Evolutionary conservation across 768 basidiomycete species (phyloP).

Genomic region (Rhizopogon rudus): DNA sequence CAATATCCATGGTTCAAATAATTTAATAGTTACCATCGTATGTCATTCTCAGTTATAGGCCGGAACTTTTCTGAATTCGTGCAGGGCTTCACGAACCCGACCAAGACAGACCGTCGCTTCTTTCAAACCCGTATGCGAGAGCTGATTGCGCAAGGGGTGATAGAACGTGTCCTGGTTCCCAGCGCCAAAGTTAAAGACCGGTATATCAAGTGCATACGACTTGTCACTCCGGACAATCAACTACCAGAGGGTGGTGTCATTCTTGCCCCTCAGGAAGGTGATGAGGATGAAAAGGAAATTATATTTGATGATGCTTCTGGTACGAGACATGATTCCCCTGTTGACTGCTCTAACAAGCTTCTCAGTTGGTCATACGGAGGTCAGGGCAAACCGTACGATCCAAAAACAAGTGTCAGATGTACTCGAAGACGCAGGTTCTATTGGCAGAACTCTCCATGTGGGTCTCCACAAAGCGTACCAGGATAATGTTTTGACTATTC

Average conservation of each 20-base stretch:
- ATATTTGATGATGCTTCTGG: conserved; percentile 28
- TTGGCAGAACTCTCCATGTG: conserved; percentile 73
- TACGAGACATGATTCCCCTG: conserved; percentile 13
- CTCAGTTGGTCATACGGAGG: conserved; percentile 31
- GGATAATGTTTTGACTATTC: conserved; percentile 4
- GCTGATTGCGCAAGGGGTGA: conserved; percentile 63
- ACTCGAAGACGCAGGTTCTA: conserved; percentile 59
- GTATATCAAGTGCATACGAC: conserved; percentile 60
- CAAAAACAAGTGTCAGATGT: conserved; percentile 78
- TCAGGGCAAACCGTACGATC: conserved; percentile 61
- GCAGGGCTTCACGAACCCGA: conserved; percentile 74
- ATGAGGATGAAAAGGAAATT: conserved; percentile 36
- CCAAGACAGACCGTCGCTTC: conserved; percentile 76
- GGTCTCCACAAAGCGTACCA: conserved; percentile 1
- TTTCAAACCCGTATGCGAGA: conserved; percentile 73
- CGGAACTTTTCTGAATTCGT: neutral
- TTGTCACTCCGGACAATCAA: conserved; percentile 41
- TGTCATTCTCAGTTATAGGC: conserved; percentile 19
- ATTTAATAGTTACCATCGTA: conserved; percentile 76
- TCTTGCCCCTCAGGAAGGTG: conserved; percentile 25
- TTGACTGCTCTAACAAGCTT: neutral
- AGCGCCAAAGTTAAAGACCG: conserved; percentile 44
- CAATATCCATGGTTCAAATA: conserved; percentile 65
- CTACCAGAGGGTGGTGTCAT: conserved; percentile 32
- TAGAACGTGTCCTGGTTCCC: conserved; percentile 73